These are phyloP conservation scores for Ehretia macrophylla DNA, from an alignment of 257 asterid species.

Conservation along the genomic window DNA sequence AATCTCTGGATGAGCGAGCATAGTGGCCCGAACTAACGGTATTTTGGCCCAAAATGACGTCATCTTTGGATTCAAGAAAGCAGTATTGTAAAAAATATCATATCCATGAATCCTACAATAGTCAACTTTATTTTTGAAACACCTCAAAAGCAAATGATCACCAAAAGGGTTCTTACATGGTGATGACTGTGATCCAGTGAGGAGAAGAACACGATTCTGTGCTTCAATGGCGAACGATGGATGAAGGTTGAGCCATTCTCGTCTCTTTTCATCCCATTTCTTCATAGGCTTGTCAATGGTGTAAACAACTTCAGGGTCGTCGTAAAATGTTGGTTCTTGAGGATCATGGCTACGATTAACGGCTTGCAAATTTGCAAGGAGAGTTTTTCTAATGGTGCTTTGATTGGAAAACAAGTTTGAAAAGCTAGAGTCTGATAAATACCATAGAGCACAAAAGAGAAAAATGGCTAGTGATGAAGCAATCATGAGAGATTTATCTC, in stretches of 20 bases:
- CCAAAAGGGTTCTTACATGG: constrained; percentile 58
- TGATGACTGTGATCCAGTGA: constrained; percentile 71
- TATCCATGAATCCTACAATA: constrained; percentile 65
- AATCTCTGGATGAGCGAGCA: constrained; percentile 74
- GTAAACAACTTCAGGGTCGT: constrained; percentile 49
- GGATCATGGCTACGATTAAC: constrained; percentile 29
- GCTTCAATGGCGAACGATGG: constrained; percentile 21
- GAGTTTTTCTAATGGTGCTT: neutral
- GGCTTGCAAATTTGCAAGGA: constrained; percentile 3
- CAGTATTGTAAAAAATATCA: constrained; percentile 55
- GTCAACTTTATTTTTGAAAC: constrained; percentile 75
- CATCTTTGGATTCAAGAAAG: constrained; percentile 48
- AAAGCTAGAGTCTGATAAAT: constrained; percentile 27
- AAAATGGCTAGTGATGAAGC: constrained; percentile 22
- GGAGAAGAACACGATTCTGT: constrained; percentile 40
- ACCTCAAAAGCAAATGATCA: constrained; percentile 52
- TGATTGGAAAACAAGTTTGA: constrained; percentile 24
- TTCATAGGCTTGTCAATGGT: constrained; percentile 47
- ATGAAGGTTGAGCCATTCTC: constrained; percentile 50
- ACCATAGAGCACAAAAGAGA: constrained; percentile 35
- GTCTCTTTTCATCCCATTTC: constrained; percentile 65
- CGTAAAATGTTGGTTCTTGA: constrained; percentile 50
- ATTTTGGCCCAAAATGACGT: constrained; percentile 63
- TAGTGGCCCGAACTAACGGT: constrained; percentile 58
- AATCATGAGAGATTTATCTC: constrained; percentile 22